Base-by-base conservation (phyloP, 306 rosid genomes). In the Vigna angularis region DNA sequence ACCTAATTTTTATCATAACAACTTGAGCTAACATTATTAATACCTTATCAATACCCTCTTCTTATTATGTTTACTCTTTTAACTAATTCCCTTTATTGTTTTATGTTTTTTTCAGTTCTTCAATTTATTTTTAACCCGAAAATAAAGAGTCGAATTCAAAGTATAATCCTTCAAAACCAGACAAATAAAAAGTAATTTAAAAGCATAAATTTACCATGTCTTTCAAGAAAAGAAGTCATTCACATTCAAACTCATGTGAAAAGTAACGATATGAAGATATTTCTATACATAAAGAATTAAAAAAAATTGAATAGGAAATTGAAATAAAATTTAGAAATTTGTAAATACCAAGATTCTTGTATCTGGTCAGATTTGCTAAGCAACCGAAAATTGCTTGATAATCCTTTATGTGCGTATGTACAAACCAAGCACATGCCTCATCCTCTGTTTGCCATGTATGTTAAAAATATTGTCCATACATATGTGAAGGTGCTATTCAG, bases 361-460 rank as follows among this genome's bases (percentile, higher is more conserved):
- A 71, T 52, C 75, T 15, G 16, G 62, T 49, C 38, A 48, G 15
- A 22, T 10, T 57, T 40, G 24, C 64, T 20, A 47, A 17, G 67
- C 57, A 72, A 66, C 10, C 22, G 61, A 62, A 71, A 38, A 76
- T 42, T 80, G 22, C 53, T 56, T 22, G 51, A 66, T 16, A 57
- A 50, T 55, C 28, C 36, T 15, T 30, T 47, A 30, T 15, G 14
- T 52, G 65, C 36, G 51, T 34, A 15, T 57, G 36, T 68, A 49
- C 50, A n/a, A 68, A 50, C 49, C 30, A 65, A 77, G 20, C 42
- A 51, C 76, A 44, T 58, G 1, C 45, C 18, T 59, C 48, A 57
- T 85, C 4, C 24, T 81, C 57, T 85, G 86, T 86, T 90, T n/a
- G 97, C 97, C 96, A 86, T 89, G 82, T 89, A 92, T 20, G 97